Evolutionary conservation across 306 rosid genomes (phyloP), one percentile per base, ranked within the genome.

Genomic region (Prunus salicina): DNA sequence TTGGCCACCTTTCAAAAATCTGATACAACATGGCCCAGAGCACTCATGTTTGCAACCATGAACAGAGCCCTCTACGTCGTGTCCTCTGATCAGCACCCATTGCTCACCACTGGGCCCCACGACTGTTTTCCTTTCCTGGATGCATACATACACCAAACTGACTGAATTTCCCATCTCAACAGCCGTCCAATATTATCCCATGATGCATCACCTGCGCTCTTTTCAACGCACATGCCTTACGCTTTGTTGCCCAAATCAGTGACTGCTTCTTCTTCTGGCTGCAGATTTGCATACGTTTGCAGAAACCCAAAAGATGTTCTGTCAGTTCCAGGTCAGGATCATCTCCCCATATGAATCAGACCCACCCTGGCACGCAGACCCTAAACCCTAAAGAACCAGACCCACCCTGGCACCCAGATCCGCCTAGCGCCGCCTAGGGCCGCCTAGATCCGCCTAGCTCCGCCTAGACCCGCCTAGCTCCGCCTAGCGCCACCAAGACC

Each of bases 301-400:
- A 55, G 88, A 14, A 82, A 84, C 74, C 91, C 85, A 0, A 71
- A 82, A 30, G 91, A 87, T 58, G 82, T 76, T 16, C 27, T 25
- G 27, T 25, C 27, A 25, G 27, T 25, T 25, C 27, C 27, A 1
- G 27, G 27, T 25, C 27, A 25, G 27, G 27, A 25, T 25, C 27
- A 25, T 25, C 27, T 25, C 22, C 27, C 27, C 27, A 25, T 25
- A 25, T 25, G 2, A 25, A 25, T 2, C 27, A 25, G 27, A 25
- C 27, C 27, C 2, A 25, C 27, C 27, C 27, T 25, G 27, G 27
- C 27, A 25, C 27, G 27, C 27, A 25, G 27, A 25, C 27, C 27
- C 27, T 1, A 25, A 25, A 25, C 27, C 27, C 27, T 25, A 25
- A 25, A 25, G 27, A 25, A 25, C 27, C 27, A 25, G 27, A 25